Base-by-base conservation (phyloP, 148 eudicot species). In the Amaranthus cruentus region DNA sequence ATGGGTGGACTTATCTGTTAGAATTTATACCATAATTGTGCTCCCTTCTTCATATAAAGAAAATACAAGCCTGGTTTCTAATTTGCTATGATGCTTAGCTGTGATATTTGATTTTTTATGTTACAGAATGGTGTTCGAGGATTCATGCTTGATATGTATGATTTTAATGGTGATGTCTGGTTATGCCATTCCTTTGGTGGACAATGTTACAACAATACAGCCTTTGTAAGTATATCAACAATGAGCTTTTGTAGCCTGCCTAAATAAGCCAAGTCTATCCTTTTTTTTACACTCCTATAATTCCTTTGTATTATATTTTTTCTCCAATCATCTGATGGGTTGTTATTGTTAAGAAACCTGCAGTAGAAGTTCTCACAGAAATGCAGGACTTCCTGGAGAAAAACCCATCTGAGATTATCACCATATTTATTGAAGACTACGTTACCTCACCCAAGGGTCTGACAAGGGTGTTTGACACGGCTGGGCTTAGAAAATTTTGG, bases 81-180 rank as follows among this genome's bases (percentile, higher is more conserved):
- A 13, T 62, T 50, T 42, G 55, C 11, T 62, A 57, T 12, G 55
- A 57, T 70, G 64, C 54, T 61, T 51, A 12, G n/a, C 6, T 54
- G 50, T 38, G 49, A n/a, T 14, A 58, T 6, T 62, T 12, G 52
- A 38, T 80, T 48, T 51, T 71, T 65, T 8, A 18, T 67, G 52
- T 56, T 86, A 87, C 91, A 92, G 97, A 86, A 88, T 81, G 96
- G 97, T 70, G 96, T 92, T 79, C 80, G 97, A 82, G 97, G 97
- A 28, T 74, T 95, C 78, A 95, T 95, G 99, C 97, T 95, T 69
- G 97, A 95, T 81, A 85, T 90, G 96, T 95, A 95, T 76, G 99
- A 95, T 84, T 95, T 91, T 51, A 67, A 87, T 7, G 84, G 89
- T 64, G 99, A 92, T 61, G 82, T 95, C 50, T 95, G 99, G 99